Evolutionary conservation across 768 basidiomycete genomes (phyloP), one percentile per base, ranked within the genome.

Genomic region (Pulveroboletus sp.): DNA sequence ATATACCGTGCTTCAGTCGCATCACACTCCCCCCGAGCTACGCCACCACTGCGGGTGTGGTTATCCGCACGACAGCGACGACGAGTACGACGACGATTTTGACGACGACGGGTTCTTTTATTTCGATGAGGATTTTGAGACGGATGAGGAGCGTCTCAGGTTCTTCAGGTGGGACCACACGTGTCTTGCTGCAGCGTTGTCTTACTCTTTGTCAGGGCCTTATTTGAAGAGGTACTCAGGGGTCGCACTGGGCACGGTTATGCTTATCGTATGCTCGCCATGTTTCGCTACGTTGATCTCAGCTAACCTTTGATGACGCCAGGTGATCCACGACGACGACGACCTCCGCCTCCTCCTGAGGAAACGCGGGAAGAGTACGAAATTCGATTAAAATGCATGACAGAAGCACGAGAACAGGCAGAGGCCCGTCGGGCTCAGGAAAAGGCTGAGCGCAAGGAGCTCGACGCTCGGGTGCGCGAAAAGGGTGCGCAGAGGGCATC

Each of bases 1-100:
- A 5, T 91, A 87, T 68, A 74, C 76, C 39, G 61, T 77, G 25
- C 72, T 90, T 23, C 64, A 79, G 46, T 78, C 77, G 51, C 76
- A 85, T 57, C 76, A 81, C 50, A 58, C 64, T 10, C 57, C 62
- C 44, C 49, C 64, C 45, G 69, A 61, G 20, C 47, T 60, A 19
- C 58, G 57, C 43, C 42, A 50, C 4, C 45, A 48, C 39, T 55
- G 38, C 23, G 39, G 56, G 16, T 59, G 49, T 24, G 57, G 55
- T 25, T 20, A 20, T 41, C 14, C 13, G 42, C 68, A 73, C 40
- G 68, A 70, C 20, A 67, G 71, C 11, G 73, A 75, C 20, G 70
- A 73, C n/a, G 67, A 75, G 40, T 59, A 67, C n/a, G 63, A 66
- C 4, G 56, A 63, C 11, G 66, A 65, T 33, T 58, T 64, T 29